These are phyloP conservation scores for Termitomyces sp. DNA, from an alignment of 768 basidiomycete genomes.

Conservation along the genomic window DNA sequence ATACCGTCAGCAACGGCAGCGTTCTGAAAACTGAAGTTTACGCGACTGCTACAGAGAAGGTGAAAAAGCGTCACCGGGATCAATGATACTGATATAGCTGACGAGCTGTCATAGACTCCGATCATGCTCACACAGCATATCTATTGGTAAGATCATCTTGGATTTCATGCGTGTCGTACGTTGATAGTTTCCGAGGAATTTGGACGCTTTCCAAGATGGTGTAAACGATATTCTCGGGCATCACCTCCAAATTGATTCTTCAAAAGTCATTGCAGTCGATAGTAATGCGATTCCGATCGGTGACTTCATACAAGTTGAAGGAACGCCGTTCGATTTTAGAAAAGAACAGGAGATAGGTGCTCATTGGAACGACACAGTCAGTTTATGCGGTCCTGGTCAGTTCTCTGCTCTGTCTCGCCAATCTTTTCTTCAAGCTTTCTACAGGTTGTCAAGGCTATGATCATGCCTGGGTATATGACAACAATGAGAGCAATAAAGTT, in stretches of 20 bases:
- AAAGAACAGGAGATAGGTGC: slow-evolving; percentile 24
- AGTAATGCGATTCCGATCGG: slow-evolving; percentile 31
- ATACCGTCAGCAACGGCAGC: slow-evolving; percentile 38
- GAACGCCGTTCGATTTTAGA: slow-evolving; percentile 38
- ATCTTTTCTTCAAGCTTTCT: background rate
- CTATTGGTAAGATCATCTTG: slow-evolving; percentile 33
- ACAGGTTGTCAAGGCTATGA: slow-evolving; percentile 45
- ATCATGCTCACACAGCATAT: slow-evolving; percentile 54
- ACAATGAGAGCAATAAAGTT: slow-evolving; percentile 18
- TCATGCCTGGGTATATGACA: slow-evolving; percentile 44
- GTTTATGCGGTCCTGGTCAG: slow-evolving; percentile 22
- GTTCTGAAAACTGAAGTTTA: slow-evolving; percentile 35
- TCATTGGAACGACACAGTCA: slow-evolving; percentile 26
- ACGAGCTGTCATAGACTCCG: slow-evolving; percentile 31
- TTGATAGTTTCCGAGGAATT: slow-evolving; percentile 29
- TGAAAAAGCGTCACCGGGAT: slow-evolving; percentile 1
- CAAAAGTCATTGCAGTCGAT: slow-evolving; percentile 29
- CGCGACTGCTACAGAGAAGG: slow-evolving; percentile 40
- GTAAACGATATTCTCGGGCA: slow-evolving; percentile 28
- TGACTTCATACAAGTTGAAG: slow-evolving; percentile 12
- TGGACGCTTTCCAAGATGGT: slow-evolving; percentile 45
- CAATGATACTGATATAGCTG: background rate
- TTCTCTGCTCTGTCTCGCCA: background rate
- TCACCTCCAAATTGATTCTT: slow-evolving; percentile 21
- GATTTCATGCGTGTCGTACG: too few relatives aligned